Base-by-base conservation (phyloP, 2,329 filamentous ascomycete genomes). In the Trematosphaeria pertusa region DNA sequence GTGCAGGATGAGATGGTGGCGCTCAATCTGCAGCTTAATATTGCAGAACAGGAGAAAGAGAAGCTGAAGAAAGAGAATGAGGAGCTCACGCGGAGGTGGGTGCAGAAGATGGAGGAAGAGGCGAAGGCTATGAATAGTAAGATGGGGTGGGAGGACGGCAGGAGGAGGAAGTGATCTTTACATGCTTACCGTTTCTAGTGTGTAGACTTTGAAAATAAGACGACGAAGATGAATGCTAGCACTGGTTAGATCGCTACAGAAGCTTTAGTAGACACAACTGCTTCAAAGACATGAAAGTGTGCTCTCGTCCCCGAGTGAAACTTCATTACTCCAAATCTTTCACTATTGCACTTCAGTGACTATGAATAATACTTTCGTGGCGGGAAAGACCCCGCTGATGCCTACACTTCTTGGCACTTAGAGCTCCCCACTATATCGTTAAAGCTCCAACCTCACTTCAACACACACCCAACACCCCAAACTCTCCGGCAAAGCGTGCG, bases 1-100 rank as follows among this genome's bases (percentile, higher is more conserved):
- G 87, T 96, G 42, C 93, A 97, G 74, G 92, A 97, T 72, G 94
- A 99, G 72, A 87, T 96, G 73, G 86, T 96, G 39, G 87, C 90
- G 1, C 75, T 97, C 36, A 92, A 92, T 58, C 78, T 97, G 56
- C 89, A 97, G 72, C 79, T 97, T 33, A 91, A 94, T 59, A 84
- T 97, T 78, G 86, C 87, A 3, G 91, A 95, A 69, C 83, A 92
- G 68, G 84, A 85, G 64, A 80, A 82, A 20, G 85, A 87, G 66
- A 86, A 85, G 71, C 76, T 96, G 53, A 83, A 86, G 66, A 81
- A 80, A 48, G 94, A 97, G 70, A 97, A 97, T 67, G 86, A 89
- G 65, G 89, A 96, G 58, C 79, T 99, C 44, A 86, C 97, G 42
- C 87, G 91, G 69, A 81, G 94, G 43, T 97, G 92, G 91, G 92